Base-by-base conservation (phyloP, 106 monocot species). In the Dendrobium officinale region DNA sequence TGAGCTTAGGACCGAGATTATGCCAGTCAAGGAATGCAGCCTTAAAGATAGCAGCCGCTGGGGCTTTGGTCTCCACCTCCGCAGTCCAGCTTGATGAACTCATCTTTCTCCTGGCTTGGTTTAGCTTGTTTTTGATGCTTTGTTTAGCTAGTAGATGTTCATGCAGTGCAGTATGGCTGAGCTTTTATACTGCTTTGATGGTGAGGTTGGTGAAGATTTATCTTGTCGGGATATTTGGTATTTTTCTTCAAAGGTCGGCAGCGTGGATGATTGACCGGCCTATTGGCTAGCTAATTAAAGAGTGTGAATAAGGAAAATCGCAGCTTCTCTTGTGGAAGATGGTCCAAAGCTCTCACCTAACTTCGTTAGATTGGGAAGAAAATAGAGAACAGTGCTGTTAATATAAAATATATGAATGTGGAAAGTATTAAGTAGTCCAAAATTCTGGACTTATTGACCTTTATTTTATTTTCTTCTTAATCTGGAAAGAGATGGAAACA, bases 21-120 rank as follows among this genome's bases (percentile, higher is more conserved):
- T 67, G 67, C 80, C 80, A 80, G 80, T 80, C 80, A 17, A 24
- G 13, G 47, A 72, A 68, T 11, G 51, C 10, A 15, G 79, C 79
- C 31, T 72, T 80, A 29, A 80, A 80, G 44, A 80, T 47, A 0
- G 72, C 17, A 0, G 80, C n/a, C 15, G 70, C 67, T 37, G 37
- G 37, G 37, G 37, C 37, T 37, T 37, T 37, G 37, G 2, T 15
- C 47, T 44, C 70, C 7, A 80, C 48, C 72, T 80, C 80, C 10
- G 33, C 51, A 29, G 54, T 26, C 51, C 47, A 77, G 15, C 10
- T 51, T 16, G 47, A 6, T 6, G 26, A 51, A 26, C 9, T 55
- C 54, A 48, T 77, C 54, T 29, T 77, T 26, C 13, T 37, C 37
- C 37, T 37, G 37, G 37, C 41, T 10, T 24, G 0, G 0, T 1